Base-by-base conservation (phyloP, 495 filamentous ascomycete species). In the Daldinia loculata region DNA sequence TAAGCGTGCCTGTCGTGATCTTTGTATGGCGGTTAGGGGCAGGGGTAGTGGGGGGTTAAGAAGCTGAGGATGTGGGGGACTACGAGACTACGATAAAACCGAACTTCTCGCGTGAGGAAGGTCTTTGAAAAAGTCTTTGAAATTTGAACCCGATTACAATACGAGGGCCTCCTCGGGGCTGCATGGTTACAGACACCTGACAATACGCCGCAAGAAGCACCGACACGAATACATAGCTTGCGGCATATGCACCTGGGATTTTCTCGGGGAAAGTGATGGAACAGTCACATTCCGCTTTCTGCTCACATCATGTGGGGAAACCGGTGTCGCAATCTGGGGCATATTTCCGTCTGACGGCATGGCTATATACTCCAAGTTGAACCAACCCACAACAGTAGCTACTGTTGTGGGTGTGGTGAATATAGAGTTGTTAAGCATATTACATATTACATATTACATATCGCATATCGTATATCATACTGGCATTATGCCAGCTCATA, bases 231-330 rank as follows among this genome's bases (percentile, higher is more conserved):
- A 32, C 30, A 8, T 34, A 41, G 19, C 27, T 17, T 59, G 19
- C 24, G 27, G 30, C 53, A 63, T 32, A 22, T 17, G 19, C 48
- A 60, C 52, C 30, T 53, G 51, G 43, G 55, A 56, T 43, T 60
- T 72, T 53, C 56, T 34, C 39, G 45, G 60, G 48, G 19, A 9
- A 63, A 22, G 26, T 63, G 34, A 69, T 66, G 61, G 60, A 59
- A 69, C 61, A 55, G 61, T 73, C 66, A 56, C 65, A 73, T 72
- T 72, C 65, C 39, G 56, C 38, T 27, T 60, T 68, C 50, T 61
- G 26, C 39, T 65, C 59, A 36, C 38, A 63, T 72, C 60, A 72
- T 68, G 70, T 63, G 69, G 61, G 61, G 61, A 60, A 65, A 34
- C 24, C 24, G 8, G 56, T 61, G 50, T 57, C 24, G 41, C 39